A percentile compares a stretch with the other conserved stretches of the same genome.
Conservation (phyloP, 1,284 basidiomycete genomes). For the Psilocybe mexicana region DNA sequence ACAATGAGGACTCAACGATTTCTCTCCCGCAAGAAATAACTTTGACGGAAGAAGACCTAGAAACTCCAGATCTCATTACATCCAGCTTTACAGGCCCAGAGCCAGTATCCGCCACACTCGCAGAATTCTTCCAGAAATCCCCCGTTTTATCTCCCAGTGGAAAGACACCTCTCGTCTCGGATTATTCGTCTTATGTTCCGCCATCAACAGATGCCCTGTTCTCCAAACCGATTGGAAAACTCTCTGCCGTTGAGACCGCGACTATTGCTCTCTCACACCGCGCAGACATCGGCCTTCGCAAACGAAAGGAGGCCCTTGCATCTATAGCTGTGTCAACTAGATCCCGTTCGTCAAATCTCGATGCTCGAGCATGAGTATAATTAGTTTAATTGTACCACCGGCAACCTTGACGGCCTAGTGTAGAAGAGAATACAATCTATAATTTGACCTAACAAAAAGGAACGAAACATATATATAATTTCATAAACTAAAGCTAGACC, state of each 20-base stretch:
- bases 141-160: background rate
- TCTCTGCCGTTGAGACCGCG: slow-evolving; percentile 43
- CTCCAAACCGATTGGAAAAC: slow-evolving; percentile 26
- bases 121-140: slow-evolving; percentile 6
- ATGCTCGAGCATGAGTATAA: background rate
- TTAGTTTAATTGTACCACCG: background rate
- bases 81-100: slow-evolving; percentile 22
- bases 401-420: background rate
- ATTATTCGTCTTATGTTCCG: slow-evolving; percentile 5
- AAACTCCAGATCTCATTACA: background rate
- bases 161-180: background rate
- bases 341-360: background rate
- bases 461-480: slow-evolving; percentile 14
- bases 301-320: slow-evolving; percentile 31
- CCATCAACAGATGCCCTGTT: slow-evolving; percentile 16
- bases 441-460: background rate
- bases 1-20: background rate
- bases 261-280: slow-evolving; percentile 43
- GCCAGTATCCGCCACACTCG: slow-evolving; percentile 15
- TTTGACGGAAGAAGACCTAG: background rate
- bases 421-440: background rate
- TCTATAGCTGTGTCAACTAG: slow-evolving; percentile 28
- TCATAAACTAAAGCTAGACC: slow-evolving; percentile 11
- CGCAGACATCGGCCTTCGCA: slow-evolving; percentile 39
- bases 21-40: too few relatives aligned